Percentiles rank a stretch among this genome's conserved stretches.
Evolutionary conservation across 2,329 filamentous ascomycete genomes (phyloP).

Genomic region (Plenodomus lindquistii): DNA sequence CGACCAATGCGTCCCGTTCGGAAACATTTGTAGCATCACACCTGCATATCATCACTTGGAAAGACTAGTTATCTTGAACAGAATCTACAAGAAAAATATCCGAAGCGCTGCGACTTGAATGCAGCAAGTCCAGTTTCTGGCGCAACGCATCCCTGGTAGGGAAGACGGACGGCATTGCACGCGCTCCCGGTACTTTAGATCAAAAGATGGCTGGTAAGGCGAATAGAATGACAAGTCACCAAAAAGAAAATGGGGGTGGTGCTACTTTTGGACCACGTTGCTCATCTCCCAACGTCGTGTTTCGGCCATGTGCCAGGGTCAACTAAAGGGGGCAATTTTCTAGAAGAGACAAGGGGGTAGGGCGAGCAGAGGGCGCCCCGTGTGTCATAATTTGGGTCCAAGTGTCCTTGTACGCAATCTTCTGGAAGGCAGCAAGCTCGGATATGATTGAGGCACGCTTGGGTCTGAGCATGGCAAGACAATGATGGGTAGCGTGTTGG

Average conservation of each 20-base stretch:
- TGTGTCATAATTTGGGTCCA: constrained; percentile 21
- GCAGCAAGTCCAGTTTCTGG: constrained; percentile 3
- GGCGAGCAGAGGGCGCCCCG: constrained; percentile 31
- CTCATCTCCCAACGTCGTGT: constrained; percentile 24
- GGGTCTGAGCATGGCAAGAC: constrained; percentile 29
- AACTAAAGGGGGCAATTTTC: constrained; percentile 44
- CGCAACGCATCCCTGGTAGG: constrained; percentile 20
- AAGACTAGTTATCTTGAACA: neutral
- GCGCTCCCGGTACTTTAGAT: constrained; percentile 14
- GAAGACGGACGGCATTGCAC: constrained; percentile 19
- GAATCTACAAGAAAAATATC: neutral
- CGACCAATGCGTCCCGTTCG: neutral
- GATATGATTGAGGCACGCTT: constrained; percentile 32
- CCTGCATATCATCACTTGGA: neutral
- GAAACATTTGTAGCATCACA: neutral
- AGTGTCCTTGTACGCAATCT: constrained; percentile 27
- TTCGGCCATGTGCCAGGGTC: constrained; percentile 9
- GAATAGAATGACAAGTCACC: constrained; percentile 15
- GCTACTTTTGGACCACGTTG: constrained; percentile 9
- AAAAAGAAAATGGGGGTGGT: constrained; percentile 15
- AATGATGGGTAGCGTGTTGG: constrained; percentile 18
- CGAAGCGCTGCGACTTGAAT: neutral
- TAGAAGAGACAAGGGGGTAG: constrained; percentile 39
- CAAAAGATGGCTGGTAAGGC: constrained; percentile 4
- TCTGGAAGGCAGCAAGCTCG: neutral